Percentiles rank a stretch among this genome's conserved stretches.
Conservation (phyloP, 2,329 filamentous ascomycete genomes). For the Colletotrichum eremochloae region DNA sequence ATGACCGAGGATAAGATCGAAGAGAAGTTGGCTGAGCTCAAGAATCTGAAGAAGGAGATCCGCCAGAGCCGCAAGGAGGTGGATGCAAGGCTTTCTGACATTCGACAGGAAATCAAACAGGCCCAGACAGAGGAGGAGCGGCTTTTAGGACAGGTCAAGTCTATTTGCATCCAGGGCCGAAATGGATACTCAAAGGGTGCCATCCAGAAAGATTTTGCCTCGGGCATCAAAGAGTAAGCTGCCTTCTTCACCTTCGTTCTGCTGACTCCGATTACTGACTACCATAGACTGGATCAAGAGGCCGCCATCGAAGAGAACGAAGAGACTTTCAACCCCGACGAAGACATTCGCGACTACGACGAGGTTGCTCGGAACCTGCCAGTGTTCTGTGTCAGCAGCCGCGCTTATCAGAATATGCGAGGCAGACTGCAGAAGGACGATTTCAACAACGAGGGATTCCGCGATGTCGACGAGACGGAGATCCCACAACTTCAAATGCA, state of each 20-base stretch:
- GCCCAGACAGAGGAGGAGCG: slow-evolving; percentile 40
- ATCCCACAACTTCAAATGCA: slow-evolving; percentile 71
- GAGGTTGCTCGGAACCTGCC: slow-evolving; percentile 67
- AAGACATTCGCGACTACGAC: slow-evolving; percentile 69
- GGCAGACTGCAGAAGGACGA: slow-evolving; percentile 67
- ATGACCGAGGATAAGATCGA: slow-evolving; percentile 29
- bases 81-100: slow-evolving; percentile 24
- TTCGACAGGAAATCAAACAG: slow-evolving; percentile 21
- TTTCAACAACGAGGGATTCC: slow-evolving; percentile 64
- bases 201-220: slow-evolving; percentile 45
- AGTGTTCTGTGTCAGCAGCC: slow-evolving; percentile 75
- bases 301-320: slow-evolving; percentile 34
- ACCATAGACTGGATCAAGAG: slow-evolving; percentile 32
- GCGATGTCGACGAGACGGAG: slow-evolving; percentile 66
- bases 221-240: slow-evolving; percentile 62
- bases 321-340: slow-evolving; percentile 25
- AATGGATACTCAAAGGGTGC: slow-evolving; percentile 63
- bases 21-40: slow-evolving; percentile 5
- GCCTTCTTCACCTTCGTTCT: background rate
- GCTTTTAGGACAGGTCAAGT: slow-evolving; percentile 29
- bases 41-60: slow-evolving; percentile 42
- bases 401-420: slow-evolving; percentile 72
- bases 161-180: slow-evolving; percentile 64
- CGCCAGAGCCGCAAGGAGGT: slow-evolving; percentile 42
- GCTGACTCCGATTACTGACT: slow-evolving; percentile 54